Evolutionary conservation across 1,139 yeast species (phyloP), one percentile per base, ranked within the genome.

Genomic region (Geotrichum restrictum): DNA sequence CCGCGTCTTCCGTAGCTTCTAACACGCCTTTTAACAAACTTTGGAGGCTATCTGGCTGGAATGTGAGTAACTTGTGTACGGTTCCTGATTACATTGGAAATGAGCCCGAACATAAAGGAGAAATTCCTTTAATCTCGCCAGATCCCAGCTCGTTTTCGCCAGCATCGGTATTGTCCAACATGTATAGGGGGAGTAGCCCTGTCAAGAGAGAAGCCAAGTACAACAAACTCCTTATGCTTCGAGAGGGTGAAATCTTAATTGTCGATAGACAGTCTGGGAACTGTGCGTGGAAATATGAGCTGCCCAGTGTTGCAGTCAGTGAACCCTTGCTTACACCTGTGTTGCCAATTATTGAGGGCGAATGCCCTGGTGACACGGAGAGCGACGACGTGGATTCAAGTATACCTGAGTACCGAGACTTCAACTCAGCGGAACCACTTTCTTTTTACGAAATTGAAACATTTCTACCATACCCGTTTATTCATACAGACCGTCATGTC

Each of bases 381-480:
- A n/a, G 19, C 2, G 37, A n/a, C 2, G 14, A 16, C 5, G 7
- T n/a, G 19, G 37, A 34, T n/a, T 3, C 37, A 34, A 11, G 5
- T 22, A 19, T 19, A 2, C 11, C 8, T n/a, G 18, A 40, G n/a
- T 24, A 22, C 32, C 29, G 44, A 14, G 44, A 10, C 3, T 16
- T 40, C 13, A 13, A 24, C 24, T 24, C 31, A n/a, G 38, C 53
- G 3, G 70, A 73, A 48, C 83, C 85, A 0, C 66, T 83, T 39
- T 75, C 85, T 0, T 79, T 79, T 57, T 79, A 81, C 39, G 89
- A 83, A 63, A 77, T 84, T 53, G 88, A 83, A 59, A 80, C 88
- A 0, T 79, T 85, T 59, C 70, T 73, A 18, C 84, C 86, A 1
- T 80, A 74, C 59, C 70, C 77, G 32, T 77, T 77, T 49, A 63